These are phyloP conservation scores for Naganishia onofrii DNA, from an alignment of 768 basidiomycete genomes.

Conservation along the genomic window DNA sequence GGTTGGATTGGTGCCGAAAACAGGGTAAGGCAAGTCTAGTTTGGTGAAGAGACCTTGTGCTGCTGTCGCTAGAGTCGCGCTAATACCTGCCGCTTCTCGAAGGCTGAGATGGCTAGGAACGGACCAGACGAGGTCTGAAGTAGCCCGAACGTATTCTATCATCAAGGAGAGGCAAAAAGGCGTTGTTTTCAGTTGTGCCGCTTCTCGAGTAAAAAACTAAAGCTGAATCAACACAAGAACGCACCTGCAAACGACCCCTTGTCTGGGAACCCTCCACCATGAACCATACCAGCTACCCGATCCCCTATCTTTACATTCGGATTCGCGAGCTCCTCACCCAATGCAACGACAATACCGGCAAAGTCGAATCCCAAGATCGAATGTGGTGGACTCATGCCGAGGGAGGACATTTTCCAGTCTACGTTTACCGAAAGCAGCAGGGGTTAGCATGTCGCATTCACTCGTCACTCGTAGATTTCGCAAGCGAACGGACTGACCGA, in stretches of 20 bases:
- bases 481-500: constrained; percentile 28
- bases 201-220: too few species aligned
- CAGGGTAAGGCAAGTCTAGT: constrained; percentile 11
- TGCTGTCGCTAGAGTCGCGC: constrained; percentile 6
- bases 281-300: constrained; percentile 39
- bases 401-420: constrained; percentile 36
- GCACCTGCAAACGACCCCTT: constrained; percentile 35
- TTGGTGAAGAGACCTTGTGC: constrained; percentile 8
- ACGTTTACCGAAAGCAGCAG: background rate
- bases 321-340: constrained; percentile 28
- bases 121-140: constrained; percentile 35
- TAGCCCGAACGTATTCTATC: constrained; percentile 36
- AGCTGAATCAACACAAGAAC: too few species aligned
- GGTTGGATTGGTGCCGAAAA: background rate
- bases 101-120: constrained; percentile 18
- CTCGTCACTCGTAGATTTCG: too few species aligned
- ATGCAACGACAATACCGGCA: constrained; percentile 36
- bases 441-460: background rate
- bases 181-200: too few species aligned
- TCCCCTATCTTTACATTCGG: constrained; percentile 35
- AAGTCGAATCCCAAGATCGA: constrained; percentile 41
- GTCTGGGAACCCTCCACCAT: constrained; percentile 37
- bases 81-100: constrained; percentile 18
- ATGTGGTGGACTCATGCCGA: constrained; percentile 28
- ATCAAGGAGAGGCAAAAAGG: too few species aligned